A percentile compares a stretch with the other conserved stretches of the same genome.
These are phyloP conservation scores for Chrysochromulina parva DNA, from an alignment of 78 protist species.

Conservation along the genomic window DNA sequence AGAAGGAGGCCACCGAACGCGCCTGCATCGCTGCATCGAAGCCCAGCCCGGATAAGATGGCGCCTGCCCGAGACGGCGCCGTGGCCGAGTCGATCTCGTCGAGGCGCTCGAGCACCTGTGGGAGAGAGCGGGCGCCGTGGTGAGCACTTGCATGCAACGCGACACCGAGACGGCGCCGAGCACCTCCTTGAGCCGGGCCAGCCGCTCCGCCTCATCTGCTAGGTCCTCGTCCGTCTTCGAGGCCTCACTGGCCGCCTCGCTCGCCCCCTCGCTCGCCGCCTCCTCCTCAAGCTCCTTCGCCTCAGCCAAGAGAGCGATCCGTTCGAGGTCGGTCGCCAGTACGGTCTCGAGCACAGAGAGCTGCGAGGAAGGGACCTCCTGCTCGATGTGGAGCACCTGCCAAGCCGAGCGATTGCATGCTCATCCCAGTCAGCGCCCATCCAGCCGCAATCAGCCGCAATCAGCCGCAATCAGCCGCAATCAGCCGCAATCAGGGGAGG, in stretches of 20 bases:
- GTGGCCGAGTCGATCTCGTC: constrained; percentile 78
- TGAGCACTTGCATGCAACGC: too few species aligned
- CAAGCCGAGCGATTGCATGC: too few species aligned
- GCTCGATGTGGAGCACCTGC: constrained; percentile 82
- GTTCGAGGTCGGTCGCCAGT: constrained; percentile 76
- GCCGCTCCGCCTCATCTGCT: constrained; percentile 34
- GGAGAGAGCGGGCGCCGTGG: neutral
- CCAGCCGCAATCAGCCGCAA: too few species aligned
- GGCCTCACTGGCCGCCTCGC: constrained; percentile 6
- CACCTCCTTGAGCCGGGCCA: constrained; percentile 11
- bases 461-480: too few species aligned
- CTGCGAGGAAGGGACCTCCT: constrained; percentile 76
- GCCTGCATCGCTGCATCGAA: constrained; percentile 67
- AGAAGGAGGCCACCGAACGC: constrained; percentile 39
- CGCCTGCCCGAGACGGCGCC: constrained; percentile 65
- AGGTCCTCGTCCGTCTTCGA: constrained; percentile 26
- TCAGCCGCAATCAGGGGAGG: too few species aligned
- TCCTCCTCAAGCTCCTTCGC: constrained; percentile 24
- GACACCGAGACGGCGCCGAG: constrained; percentile 42
- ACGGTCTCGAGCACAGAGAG: constrained; percentile 74
- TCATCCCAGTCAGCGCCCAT: too few species aligned
- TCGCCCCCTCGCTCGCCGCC: neutral
- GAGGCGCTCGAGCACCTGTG: constrained; percentile 63
- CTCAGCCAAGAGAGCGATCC: constrained; percentile 71
- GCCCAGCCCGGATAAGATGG: constrained; percentile 81